Evolutionary conservation across 768 basidiomycete species (phyloP).

Genomic region (Serendipita sp.): DNA sequence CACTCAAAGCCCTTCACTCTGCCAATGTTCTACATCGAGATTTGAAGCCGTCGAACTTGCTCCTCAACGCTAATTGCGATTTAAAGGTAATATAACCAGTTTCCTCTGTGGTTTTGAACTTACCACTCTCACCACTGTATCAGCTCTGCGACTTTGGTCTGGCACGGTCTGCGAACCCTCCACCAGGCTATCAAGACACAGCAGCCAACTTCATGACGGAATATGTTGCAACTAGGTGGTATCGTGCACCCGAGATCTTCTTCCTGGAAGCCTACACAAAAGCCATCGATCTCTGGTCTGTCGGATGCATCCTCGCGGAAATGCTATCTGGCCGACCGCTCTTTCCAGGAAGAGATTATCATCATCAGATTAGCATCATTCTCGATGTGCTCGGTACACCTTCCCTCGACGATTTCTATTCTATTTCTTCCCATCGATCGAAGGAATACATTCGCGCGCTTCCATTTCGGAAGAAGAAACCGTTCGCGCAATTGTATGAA

Average conservation of each 20-base stretch:
- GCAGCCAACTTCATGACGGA: constrained; percentile 77
- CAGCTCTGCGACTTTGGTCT: constrained; percentile 80
- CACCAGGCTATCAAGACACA: constrained; percentile 55
- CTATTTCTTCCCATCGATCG: constrained; percentile 63
- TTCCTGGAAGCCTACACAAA: constrained; percentile 26
- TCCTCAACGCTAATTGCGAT: constrained; percentile 93
- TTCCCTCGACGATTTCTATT: constrained; percentile 86
- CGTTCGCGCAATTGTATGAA: constrained; percentile 53
- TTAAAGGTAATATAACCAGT: constrained; percentile 46
- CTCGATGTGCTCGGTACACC: constrained; percentile 88
- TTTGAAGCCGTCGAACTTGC: constrained; percentile 87
- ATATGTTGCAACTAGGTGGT: constrained; percentile 98
- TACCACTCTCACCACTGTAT: background rate
- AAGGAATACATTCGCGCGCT: constrained; percentile 80
- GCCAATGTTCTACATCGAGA: constrained; percentile 93
- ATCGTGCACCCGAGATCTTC: constrained; percentile 96
- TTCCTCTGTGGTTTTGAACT: background rate
- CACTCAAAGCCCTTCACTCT: constrained; percentile 85
- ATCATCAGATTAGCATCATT: constrained; percentile 84
- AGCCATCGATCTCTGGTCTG: constrained; percentile 70
- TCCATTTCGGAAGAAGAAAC: constrained; percentile 68
- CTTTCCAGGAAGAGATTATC: constrained; percentile 93
- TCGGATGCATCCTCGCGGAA: constrained; percentile 77
- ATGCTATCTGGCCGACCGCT: constrained; percentile 84
- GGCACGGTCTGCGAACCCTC: constrained; percentile 60